Evolutionary conservation across 352 stramenopile species (phyloP).

Genomic region (Phytophthora chlamydospora): DNA sequence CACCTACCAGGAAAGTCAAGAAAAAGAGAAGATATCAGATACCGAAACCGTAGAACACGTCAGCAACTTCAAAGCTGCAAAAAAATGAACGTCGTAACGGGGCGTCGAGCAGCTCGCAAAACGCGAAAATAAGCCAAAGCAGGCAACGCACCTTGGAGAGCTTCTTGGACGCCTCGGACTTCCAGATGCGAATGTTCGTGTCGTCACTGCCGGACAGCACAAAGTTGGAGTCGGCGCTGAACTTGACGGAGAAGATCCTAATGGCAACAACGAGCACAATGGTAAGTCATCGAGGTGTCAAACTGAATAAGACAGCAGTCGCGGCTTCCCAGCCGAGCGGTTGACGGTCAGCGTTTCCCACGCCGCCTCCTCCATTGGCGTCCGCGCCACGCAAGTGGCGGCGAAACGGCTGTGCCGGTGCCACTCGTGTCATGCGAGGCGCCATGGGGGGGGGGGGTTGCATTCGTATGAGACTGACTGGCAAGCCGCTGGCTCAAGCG

Average conservation of each 20-base stretch:
- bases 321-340: slow-evolving; percentile 2
- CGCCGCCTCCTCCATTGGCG: neutral
- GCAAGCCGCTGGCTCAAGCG: slow-evolving; percentile 1
- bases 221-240: slow-evolving; percentile 93
- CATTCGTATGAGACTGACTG: slow-evolving; percentile 6
- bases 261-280: slow-evolving; percentile 4
- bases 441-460: slow-evolving; percentile 6
- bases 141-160: slow-evolving; percentile 85
- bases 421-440: slow-evolving; percentile 18
- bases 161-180: slow-evolving; percentile 94
- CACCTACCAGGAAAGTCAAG: slow-evolving; percentile 31
- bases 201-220: slow-evolving; percentile 99
- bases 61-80: slow-evolving; percentile 30
- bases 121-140: neutral
- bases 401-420: slow-evolving; percentile 9
- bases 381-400: slow-evolving; percentile 11
- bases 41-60: slow-evolving; percentile 24
- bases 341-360: slow-evolving; percentile 10
- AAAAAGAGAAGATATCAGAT: slow-evolving; percentile 29
- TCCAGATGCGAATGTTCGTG: slow-evolving; percentile 99
- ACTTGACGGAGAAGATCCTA: slow-evolving; percentile 88
- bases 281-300: slow-evolving; percentile 13
- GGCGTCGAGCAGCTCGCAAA: neutral
- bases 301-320: slow-evolving; percentile 22
- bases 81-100: slow-evolving; percentile 14